Conservation (phyloP, 495 filamentous ascomycete species). For the Penicillium crystallinum region DNA sequence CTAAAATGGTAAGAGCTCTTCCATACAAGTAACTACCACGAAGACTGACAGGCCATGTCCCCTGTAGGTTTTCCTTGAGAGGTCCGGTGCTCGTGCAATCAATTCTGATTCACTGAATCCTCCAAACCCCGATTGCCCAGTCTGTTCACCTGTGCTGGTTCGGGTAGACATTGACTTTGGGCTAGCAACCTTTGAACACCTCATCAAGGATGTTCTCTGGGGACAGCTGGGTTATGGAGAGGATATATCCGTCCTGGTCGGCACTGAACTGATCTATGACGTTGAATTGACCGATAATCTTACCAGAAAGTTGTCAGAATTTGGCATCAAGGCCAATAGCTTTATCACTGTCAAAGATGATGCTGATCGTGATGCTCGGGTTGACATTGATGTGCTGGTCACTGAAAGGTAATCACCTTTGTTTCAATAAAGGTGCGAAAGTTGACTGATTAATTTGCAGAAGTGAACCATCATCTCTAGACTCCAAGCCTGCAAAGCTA, state of each 20-base stretch:
- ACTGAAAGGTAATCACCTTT: slow-evolving; percentile 34
- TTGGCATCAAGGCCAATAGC: slow-evolving; percentile 64
- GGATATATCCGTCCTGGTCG: slow-evolving; percentile 72
- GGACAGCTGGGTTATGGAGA: slow-evolving; percentile 72
- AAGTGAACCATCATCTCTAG: slow-evolving; percentile 27
- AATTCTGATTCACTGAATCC: slow-evolving; percentile 66
- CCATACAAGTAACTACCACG: neutral
- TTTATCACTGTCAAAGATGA: slow-evolving; percentile 87
- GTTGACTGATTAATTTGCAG: slow-evolving; percentile 16
- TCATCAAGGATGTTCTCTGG: slow-evolving; percentile 71
- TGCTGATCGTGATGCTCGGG: slow-evolving; percentile 77
- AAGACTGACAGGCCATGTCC: slow-evolving; percentile 1
- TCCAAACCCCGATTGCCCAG: slow-evolving; percentile 74
- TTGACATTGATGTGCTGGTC: slow-evolving; percentile 72
- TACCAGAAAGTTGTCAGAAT: slow-evolving; percentile 67
- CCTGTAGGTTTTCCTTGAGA: slow-evolving; percentile 71
- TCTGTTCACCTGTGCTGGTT: slow-evolving; percentile 70
- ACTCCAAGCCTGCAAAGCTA: slow-evolving; percentile 42
- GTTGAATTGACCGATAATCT: slow-evolving; percentile 84
- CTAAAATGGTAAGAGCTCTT: slow-evolving; percentile 44
- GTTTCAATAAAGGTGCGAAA: neutral
- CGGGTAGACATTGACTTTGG: slow-evolving; percentile 63
- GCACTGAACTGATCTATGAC: slow-evolving; percentile 75
- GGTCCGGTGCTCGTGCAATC: slow-evolving; percentile 63
- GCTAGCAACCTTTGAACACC: slow-evolving; percentile 71